Percentiles rank a stretch among this genome's conserved stretches.
These are phyloP conservation scores for Saturnispora kantuleensis DNA, from an alignment of 805 yeast species.

Conservation along the genomic window DNA sequence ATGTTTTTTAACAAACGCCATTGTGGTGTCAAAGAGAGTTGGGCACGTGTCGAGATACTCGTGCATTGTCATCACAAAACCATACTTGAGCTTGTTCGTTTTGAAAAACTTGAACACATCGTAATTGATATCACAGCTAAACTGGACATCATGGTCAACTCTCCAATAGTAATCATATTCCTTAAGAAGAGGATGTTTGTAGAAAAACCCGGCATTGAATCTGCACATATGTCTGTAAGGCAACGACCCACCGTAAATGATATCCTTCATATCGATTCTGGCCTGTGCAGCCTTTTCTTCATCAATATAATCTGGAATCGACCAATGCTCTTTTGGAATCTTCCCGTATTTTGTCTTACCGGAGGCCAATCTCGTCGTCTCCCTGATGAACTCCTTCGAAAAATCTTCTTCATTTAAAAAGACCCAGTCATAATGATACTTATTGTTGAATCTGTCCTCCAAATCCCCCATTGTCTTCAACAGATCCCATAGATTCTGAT, in stretches of 20 bases:
- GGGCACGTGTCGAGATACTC: conserved; percentile 64
- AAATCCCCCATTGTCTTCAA: conserved; percentile 58
- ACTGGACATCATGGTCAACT: conserved; percentile 75
- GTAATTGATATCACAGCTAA: conserved; percentile 71
- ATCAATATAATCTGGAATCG: conserved; percentile 78
- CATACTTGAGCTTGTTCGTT: conserved; percentile 62
- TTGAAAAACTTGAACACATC: conserved; percentile 74
- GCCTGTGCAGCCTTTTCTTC: conserved; percentile 46
- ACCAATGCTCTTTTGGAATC: conserved; percentile 78
- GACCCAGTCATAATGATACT: conserved; percentile 87
- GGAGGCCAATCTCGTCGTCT: conserved; percentile 56
- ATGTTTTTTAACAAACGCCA: conserved; percentile 43
- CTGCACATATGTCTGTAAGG: conserved; percentile 87
- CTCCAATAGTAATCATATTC: conserved; percentile 92
- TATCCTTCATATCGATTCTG: conserved; percentile 41
- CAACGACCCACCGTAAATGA: conserved; percentile 54
- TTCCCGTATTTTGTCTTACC: conserved; percentile 71
- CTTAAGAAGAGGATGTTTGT: conserved; percentile 57
- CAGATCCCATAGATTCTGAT: conserved; percentile 51
- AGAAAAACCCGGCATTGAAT: conserved; percentile 81
- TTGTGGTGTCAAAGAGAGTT: conserved; percentile 69
- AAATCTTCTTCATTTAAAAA: conserved; percentile 82
- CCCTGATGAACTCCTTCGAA: conserved; percentile 62
- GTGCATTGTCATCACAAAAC: conserved; percentile 66
- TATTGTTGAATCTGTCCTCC: conserved; percentile 79